Evolutionary conservation across 2,329 filamentous ascomycete species (phyloP), one percentile per base, ranked within the genome.

Genomic region (Colletotrichum salicis): DNA sequence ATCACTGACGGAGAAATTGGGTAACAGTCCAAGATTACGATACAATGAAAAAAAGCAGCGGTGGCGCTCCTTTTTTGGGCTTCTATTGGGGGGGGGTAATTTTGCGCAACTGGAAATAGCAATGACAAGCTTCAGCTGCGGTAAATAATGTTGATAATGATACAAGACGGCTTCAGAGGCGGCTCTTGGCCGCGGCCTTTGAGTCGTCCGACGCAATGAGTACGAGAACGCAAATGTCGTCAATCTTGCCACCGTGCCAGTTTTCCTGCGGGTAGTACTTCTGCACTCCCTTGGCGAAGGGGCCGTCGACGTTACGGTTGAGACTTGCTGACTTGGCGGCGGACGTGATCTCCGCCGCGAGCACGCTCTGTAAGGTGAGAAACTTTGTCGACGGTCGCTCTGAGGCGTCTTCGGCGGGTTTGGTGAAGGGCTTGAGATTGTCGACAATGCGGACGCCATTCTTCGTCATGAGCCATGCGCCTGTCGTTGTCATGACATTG

Each of bases 251-350:
- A 70, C 96, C 96, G 70, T 91, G 91, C 90, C 94, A 99, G 70
- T 91, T 90, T 81, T 98, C 96, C 48, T 92, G 86, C 0, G 96
- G 96, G 76, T 94, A 97, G 78, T 93, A 91, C 78, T 92, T 93
- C 80, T 96, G 94, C 24, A 98, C 94, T 81, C 98, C 95, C 82
- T 94, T 97, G 52, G 96, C 95, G 81, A 99, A 99, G 0, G 96
- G 96, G 0, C 96, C 95, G 80, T 98, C 94, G 64, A 94, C 85
- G 77, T 93, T 94, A 60, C 87, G 89, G 82, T 97, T 95, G 70
- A 94, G 82, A 79, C 95, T 97, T 7, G 95, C 95, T 8, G 89
- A 85, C 82, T 98, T 98, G 6, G 96, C 96, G 64, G 95, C 93
- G 11, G 88, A 86, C 19, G 94, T 92, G 69, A 99, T 91, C 45